Conservation (phyloP, 176 grass and related monocot genomes). For the Bolboschoenus planiculmis region DNA sequence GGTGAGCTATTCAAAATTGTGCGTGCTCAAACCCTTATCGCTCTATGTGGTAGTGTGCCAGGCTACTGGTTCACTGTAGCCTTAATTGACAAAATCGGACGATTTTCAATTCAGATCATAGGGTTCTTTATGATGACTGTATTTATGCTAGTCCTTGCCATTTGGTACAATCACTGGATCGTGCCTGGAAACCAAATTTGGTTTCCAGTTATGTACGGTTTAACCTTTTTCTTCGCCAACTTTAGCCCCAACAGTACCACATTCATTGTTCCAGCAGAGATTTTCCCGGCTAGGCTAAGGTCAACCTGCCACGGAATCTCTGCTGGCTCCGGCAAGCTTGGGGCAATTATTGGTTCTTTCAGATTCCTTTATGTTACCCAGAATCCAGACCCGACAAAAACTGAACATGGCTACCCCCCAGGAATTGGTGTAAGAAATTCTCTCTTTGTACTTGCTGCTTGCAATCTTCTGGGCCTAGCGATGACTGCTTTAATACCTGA, state of each 20-base stretch:
- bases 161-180: slow-evolving; percentile 27
- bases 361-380: slow-evolving; percentile 20
- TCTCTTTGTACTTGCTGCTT: not conserved
- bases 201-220: slow-evolving; percentile 1
- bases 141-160: slow-evolving; percentile 30
- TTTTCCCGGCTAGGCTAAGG: slow-evolving; percentile 14
- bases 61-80: slow-evolving; percentile 35
- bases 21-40: slow-evolving; percentile 29
- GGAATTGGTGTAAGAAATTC: slow-evolving; percentile 13
- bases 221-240: slow-evolving; percentile 18
- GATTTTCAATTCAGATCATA: slow-evolving; percentile 15
- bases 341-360: slow-evolving; percentile 19
- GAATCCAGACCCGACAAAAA: not conserved
- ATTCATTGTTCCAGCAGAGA: slow-evolving; percentile 16
- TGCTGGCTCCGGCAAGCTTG: slow-evolving; percentile 7
- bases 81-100: slow-evolving; percentile 28
- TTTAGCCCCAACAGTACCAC: slow-evolving; percentile 19
- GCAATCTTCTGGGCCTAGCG: not conserved
- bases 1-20: slow-evolving; percentile 29
- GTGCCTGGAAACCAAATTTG: slow-evolving; percentile 17
- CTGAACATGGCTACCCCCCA: slow-evolving; percentile 14
- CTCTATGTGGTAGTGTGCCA: slow-evolving; percentile 31
- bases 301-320: slow-evolving; percentile 23
- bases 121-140: slow-evolving; percentile 31
- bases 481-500: not conserved